These are phyloP conservation scores for Phascolomyces articulosus DNA, from an alignment of 371 early-diverging fungal genomes.

Conservation along the genomic window DNA sequence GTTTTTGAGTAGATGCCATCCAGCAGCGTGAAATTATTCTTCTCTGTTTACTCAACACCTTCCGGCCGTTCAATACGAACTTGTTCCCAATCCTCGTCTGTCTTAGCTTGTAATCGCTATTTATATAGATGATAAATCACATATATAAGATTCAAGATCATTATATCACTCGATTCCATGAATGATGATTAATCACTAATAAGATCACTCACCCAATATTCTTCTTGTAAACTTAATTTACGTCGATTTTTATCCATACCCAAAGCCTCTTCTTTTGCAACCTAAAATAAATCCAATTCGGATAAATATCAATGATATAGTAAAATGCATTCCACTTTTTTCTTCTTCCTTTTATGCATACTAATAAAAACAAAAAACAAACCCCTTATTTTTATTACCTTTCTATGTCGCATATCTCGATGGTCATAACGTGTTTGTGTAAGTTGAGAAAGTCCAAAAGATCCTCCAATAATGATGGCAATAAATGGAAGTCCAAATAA, in stretches of 20 bases:
- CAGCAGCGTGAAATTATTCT: too few relatives aligned
- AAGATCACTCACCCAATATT: slow-evolving; percentile 68
- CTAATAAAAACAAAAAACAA: too few relatives aligned
- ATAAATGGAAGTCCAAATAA: slow-evolving; percentile 70
- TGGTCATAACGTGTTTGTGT: slow-evolving; percentile 70
- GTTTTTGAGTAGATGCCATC: too few relatives aligned
- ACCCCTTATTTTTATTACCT: too few relatives aligned
- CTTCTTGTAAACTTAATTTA: slow-evolving; percentile 66
- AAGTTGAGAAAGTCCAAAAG: slow-evolving; percentile 59
- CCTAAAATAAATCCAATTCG: slow-evolving; percentile 28
- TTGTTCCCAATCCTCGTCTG: slow-evolving; percentile 58
- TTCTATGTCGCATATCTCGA: slow-evolving; percentile 48
- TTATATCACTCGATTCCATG: too few relatives aligned
- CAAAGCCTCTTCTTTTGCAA: slow-evolving; percentile 65
- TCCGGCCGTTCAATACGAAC: slow-evolving; percentile 49
- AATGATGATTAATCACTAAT: too few relatives aligned
- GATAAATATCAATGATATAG: neutral
- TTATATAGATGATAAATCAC: neutral
- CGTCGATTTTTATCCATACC: slow-evolving; percentile 61
- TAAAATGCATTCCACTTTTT: neutral
- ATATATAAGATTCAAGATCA: too few relatives aligned
- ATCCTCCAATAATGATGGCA: slow-evolving; percentile 57
- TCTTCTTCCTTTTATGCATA: too few relatives aligned
- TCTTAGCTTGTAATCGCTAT: slow-evolving; percentile 54
- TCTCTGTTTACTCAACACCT: slow-evolving; percentile 37